Conservation (phyloP, 2,329 filamentous ascomycete genomes). For the Cadophora sp. region DNA sequence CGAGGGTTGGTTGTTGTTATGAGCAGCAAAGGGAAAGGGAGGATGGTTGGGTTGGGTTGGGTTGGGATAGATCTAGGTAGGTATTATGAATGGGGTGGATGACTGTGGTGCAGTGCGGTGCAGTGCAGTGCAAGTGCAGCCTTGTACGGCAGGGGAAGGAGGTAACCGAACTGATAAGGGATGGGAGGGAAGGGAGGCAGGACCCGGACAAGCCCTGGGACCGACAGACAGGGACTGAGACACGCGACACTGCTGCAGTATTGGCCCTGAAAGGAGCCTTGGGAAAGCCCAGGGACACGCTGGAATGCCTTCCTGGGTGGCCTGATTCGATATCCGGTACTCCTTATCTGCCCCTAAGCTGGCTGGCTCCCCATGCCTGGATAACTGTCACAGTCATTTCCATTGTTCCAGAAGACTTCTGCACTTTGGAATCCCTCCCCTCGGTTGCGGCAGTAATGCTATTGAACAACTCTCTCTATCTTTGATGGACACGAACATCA, state of each 20-base stretch:
- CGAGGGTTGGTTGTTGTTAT: background rate
- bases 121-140: background rate
- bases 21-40: background rate
- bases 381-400: background rate
- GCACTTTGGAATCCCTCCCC: background rate
- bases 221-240: background rate
- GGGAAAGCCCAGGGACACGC: background rate
- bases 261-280: background rate
- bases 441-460: background rate
- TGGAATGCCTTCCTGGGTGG: background rate
- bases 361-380: background rate
- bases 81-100: background rate
- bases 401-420: conserved; percentile 12
- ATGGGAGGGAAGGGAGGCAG: background rate
- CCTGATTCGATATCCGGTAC: background rate
- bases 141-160: background rate
- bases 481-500: background rate
- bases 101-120: background rate
- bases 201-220: too few relatives aligned
- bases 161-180: conserved; percentile 10
- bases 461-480: background rate
- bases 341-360: background rate
- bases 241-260: background rate
- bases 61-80: background rate
- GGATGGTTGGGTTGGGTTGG: background rate